Base-by-base conservation (phyloP, 2,329 filamentous ascomycete species). In the Stemphylium lycopersici region DNA sequence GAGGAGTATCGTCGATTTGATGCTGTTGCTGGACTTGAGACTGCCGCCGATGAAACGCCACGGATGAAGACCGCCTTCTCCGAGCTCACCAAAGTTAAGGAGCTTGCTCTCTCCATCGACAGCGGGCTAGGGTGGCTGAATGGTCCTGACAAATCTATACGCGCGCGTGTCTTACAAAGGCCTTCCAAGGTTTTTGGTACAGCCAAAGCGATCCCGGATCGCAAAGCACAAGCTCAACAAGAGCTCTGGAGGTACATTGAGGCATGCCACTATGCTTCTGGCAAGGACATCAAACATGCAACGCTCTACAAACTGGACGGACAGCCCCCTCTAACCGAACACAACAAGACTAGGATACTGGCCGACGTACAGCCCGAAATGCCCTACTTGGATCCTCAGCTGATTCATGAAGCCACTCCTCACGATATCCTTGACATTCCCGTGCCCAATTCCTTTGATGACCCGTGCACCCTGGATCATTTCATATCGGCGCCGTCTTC, bases 31-130 rank as follows among this genome's bases (percentile, higher is more conserved):
- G 80, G 80, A 7, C 78, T 89, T 2, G 87, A 89, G 66, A 77
- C 81, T 46, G 82, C 84, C 8, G 86, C 87, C 4, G 87, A 90
- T 61, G 85, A 88, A 63, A 85, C 81, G 0, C 77, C 79, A 8
- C 80, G 80, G 26, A 86, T 89, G 84, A 84, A 81, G 56, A 77
- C 80, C 31, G 86, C 87, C 3, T 81, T 91, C 51, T 77, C 78
- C 10, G 82, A 81, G 47, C 78, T 90, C 1, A 74, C 68, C 2
- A 78, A 80, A 7, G 82, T 87, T 2, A 79, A 77, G 32, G 86
- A 89, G 56, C 79, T 91, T n/a, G 88, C 84, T 0, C 73, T 91
- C 3, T 89, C 85, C 15, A 80, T 89, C 36, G 85, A 89, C 65
- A 86, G 82, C 51, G 87, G 88, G 8, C 78, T 90, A 33, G 88